phyloP scores from a whole-genome alignment of 2,329 filamentous ascomycete species.

The Fusarium bulbicola region DNA sequence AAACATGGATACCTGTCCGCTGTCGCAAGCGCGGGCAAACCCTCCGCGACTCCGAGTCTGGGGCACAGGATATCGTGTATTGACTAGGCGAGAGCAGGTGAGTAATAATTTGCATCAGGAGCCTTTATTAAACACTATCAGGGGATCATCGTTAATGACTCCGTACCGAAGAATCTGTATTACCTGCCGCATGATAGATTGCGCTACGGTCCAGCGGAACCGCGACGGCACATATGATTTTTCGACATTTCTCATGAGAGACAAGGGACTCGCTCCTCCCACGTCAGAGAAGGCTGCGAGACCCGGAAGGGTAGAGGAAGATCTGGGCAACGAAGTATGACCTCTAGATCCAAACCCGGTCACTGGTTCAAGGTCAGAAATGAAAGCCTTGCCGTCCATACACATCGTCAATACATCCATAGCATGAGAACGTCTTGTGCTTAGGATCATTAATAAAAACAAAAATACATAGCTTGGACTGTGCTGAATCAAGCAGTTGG shows the following conservation, averaged over 20 bases:
- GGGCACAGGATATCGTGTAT: slow-evolving; percentile 19
- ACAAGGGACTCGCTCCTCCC: slow-evolving; percentile 13
- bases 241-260: slow-evolving; percentile 2
- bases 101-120: neutral
- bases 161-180: neutral
- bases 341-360: neutral
- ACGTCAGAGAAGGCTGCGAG: slow-evolving; percentile 11
- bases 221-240: slow-evolving; percentile 24
- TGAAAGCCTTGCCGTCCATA: neutral
- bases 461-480: slow-evolving; percentile 11
- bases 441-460: slow-evolving; percentile 9
- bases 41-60: slow-evolving; percentile 31
- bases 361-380: neutral
- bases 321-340: slow-evolving; percentile 15
- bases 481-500: slow-evolving; percentile 27
- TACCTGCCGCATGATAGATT: slow-evolving; percentile 5
- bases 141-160: neutral
- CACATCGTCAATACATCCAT: neutral
- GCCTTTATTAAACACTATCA: neutral
- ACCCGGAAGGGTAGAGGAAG: slow-evolving; percentile 12
- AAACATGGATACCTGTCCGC: slow-evolving; percentile 21
- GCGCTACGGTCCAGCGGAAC: slow-evolving; percentile 43
- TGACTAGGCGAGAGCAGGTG: slow-evolving; percentile 18
- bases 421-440: slow-evolving; percentile 1
- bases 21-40: slow-evolving; percentile 11